Conservation (phyloP, 352 stramenopile species). For the Hyaloperonospora brassicae region DNA sequence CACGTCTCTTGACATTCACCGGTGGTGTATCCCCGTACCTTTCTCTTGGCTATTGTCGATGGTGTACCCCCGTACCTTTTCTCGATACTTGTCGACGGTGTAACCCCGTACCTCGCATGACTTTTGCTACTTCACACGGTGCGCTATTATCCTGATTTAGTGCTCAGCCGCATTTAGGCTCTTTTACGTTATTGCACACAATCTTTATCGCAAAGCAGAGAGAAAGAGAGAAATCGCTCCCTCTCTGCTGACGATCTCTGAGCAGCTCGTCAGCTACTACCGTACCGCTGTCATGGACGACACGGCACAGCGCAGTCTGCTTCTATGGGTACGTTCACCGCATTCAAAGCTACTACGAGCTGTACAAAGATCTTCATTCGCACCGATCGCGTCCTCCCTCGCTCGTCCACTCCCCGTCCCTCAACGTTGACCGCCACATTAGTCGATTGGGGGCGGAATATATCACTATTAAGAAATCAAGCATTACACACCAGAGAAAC, state of each 20-base stretch:
- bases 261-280: neutral
- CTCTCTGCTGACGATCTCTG: slow-evolving; percentile 3
- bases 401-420: slow-evolving; percentile 1
- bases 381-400: neutral
- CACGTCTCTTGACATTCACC: no score
- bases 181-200: no score
- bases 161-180: no score
- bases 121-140: no score
- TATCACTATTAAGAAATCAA: slow-evolving; percentile 8
- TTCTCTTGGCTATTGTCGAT: no score
- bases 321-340: slow-evolving; percentile 53
- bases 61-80: no score
- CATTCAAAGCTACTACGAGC: neutral
- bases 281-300: slow-evolving; percentile 42
- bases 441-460: no score
- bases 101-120: no score
- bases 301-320: slow-evolving; percentile 59
- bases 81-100: no score
- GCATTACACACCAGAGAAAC: neutral
- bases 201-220: neutral
- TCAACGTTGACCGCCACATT: no score
- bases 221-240: neutral
- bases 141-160: no score
- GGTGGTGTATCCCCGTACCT: no score
- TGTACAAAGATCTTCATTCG: neutral